Percentiles rank a stretch among this genome's conserved stretches.
Evolutionary conservation across 2,329 filamentous ascomycete genomes (phyloP).

Genomic region (Ophiocordyceps polyrhachis-furcata): DNA sequence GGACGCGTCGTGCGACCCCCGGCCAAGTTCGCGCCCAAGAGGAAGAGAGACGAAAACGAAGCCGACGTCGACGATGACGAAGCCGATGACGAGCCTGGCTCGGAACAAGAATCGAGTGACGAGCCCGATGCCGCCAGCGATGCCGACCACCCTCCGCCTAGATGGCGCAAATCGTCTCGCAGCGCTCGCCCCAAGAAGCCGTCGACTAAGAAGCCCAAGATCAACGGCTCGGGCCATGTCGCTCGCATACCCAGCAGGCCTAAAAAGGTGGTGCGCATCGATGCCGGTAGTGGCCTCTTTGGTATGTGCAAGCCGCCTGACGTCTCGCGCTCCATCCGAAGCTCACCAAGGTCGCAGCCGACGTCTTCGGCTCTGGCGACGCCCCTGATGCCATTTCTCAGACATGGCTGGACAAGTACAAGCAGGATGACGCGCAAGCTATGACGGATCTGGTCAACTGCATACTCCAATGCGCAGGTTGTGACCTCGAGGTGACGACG

Average conservation of each 20-base stretch:
- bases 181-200: constrained; percentile 32
- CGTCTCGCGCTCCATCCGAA: constrained; percentile 1
- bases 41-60: constrained; percentile 39
- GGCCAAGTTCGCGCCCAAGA: constrained; percentile 38
- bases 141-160: constrained; percentile 19
- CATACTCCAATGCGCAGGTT: constrained; percentile 56
- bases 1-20: constrained; percentile 47
- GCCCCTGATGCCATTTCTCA: constrained; percentile 36
- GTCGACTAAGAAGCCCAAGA: constrained; percentile 44
- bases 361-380: constrained; percentile 43
- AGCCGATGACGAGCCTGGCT: constrained; percentile 25
- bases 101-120: constrained; percentile 25
- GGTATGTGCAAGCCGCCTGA: constrained; percentile 18
- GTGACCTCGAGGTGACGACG: constrained; percentile 55
- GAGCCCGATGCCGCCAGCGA: constrained; percentile 29
- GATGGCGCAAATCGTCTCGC: constrained; percentile 22
- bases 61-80: constrained; percentile 26
- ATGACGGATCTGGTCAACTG: constrained; percentile 48
- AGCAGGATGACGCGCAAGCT: constrained; percentile 31
- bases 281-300: constrained; percentile 34
- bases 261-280: constrained; percentile 36
- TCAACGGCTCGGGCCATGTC: constrained; percentile 31
- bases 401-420: constrained; percentile 41
- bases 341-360: constrained; percentile 24
- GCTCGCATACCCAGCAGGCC: constrained; percentile 31